These are phyloP conservation scores for Stemphylium beticola DNA, from an alignment of 2,329 filamentous ascomycete genomes.

Conservation along the genomic window DNA sequence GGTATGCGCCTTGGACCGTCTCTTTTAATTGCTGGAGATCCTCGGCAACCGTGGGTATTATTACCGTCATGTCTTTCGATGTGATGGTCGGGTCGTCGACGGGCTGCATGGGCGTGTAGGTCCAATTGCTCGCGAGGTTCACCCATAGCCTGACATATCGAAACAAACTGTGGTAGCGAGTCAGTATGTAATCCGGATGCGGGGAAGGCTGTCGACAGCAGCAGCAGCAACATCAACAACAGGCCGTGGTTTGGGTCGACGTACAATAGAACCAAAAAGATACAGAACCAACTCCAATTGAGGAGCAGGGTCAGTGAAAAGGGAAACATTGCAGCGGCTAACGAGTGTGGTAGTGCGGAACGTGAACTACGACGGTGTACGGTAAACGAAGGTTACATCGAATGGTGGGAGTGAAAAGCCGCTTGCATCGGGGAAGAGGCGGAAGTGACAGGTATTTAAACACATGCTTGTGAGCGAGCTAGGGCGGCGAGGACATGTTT, in stretches of 20 bases:
- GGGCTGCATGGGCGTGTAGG: slow-evolving; percentile 83
- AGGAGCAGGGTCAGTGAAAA: slow-evolving; percentile 45
- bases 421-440: slow-evolving; percentile 47
- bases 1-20: slow-evolving; percentile 78
- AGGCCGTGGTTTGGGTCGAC: slow-evolving; percentile 17
- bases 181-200: slow-evolving; percentile 28
- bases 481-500: slow-evolving; percentile 48
- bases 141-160: slow-evolving; percentile 86
- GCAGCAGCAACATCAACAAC: no score
- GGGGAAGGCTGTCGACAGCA: slow-evolving; percentile 1
- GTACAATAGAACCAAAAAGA: slow-evolving; percentile 47
- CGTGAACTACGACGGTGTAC: slow-evolving; percentile 42
- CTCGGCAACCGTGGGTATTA: slow-evolving; percentile 91
- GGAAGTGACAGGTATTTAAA: slow-evolving; percentile 50
- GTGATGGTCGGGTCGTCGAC: slow-evolving; percentile 81
- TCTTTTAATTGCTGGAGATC: slow-evolving; percentile 81
- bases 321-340: slow-evolving; percentile 48
- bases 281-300: slow-evolving; percentile 50
- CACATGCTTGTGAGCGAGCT: slow-evolving; percentile 47
- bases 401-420: slow-evolving; percentile 48
- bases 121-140: slow-evolving; percentile 78
- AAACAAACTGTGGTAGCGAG: slow-evolving; percentile 68
- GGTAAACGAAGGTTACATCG: slow-evolving; percentile 50
- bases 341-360: slow-evolving; percentile 47
- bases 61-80: slow-evolving; percentile 85